These are phyloP conservation scores for Notholithocarpus densiflorus DNA, from an alignment of 306 rosid species.

Conservation along the genomic window DNA sequence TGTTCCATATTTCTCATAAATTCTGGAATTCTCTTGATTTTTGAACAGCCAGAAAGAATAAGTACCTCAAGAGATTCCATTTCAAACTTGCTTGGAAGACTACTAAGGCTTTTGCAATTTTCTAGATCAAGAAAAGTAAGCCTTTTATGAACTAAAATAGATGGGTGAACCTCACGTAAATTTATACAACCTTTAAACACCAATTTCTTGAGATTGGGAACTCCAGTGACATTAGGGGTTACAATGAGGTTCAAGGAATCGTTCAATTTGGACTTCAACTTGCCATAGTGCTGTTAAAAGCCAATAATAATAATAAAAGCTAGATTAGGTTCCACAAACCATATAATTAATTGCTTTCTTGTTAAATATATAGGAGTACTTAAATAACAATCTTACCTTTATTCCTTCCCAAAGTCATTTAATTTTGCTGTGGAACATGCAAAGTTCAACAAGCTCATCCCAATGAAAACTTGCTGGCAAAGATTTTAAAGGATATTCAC, in stretches of 20 bases:
- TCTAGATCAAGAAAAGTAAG: not conserved
- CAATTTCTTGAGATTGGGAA: not conserved
- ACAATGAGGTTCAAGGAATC: not conserved
- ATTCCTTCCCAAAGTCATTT: not conserved
- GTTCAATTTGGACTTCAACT: not conserved
- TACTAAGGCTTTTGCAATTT: not conserved
- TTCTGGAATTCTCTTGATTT: slow-evolving; percentile 21
- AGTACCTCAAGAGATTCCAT: slow-evolving; percentile 17
- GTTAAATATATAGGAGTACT: no score
- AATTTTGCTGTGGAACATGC: not conserved
- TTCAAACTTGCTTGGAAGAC: not conserved
- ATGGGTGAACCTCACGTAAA: not conserved
- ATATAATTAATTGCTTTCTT: fast-evolving
- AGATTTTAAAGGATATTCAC: no score
- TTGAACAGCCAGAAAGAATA: slow-evolving; percentile 28
- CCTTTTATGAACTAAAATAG: not conserved
- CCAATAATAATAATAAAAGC: not conserved
- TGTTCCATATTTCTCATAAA: slow-evolving; percentile 24
- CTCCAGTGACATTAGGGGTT: not conserved
- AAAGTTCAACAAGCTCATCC: no score
- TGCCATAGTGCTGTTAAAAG: not conserved
- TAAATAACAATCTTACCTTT: no score
- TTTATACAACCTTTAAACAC: not conserved
- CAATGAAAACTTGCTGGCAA: no score
- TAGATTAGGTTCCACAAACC: no score